phyloP scores from a whole-genome alignment of 768 basidiomycete genomes.

The Kwoniella botswanensis region DNA sequence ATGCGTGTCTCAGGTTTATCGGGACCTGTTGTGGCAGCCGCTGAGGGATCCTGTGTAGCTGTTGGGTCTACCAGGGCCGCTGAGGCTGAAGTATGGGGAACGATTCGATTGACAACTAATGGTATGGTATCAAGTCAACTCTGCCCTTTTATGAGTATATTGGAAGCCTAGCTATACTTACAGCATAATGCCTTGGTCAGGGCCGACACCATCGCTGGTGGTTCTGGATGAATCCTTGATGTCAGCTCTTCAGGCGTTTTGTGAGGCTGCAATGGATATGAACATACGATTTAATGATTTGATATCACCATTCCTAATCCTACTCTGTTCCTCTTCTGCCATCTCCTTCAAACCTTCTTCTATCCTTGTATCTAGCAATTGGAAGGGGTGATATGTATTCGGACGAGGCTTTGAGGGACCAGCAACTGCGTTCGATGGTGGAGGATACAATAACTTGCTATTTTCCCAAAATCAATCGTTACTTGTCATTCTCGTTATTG shows the following conservation, averaged over 20 bases:
- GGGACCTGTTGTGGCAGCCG: constrained; percentile 12
- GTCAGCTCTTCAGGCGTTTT: constrained; percentile 58
- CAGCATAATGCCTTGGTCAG: constrained; percentile 91
- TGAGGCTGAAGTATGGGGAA: constrained; percentile 47
- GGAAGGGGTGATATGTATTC: constrained; percentile 85
- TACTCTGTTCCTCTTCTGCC: constrained; percentile 61
- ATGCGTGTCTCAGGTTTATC: constrained; percentile 65
- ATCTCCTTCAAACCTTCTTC: constrained; percentile 68
- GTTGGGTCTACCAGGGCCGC: constrained; percentile 18
- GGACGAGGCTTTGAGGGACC: constrained; percentile 53
- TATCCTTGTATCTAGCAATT: constrained; percentile 72
- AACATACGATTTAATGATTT: constrained; percentile 60
- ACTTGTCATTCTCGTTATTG: too few relatives aligned
- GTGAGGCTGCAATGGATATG: too few relatives aligned
- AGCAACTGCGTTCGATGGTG: constrained; percentile 18
- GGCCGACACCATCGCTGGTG: constrained; percentile 76
- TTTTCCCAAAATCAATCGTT: neutral
- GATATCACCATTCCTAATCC: constrained; percentile 61
- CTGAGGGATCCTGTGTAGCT: constrained; percentile 10
- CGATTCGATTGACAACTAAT: constrained; percentile 71
- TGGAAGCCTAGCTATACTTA: constrained; percentile 57
- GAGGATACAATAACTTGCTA: constrained; percentile 78
- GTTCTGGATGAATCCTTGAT: constrained; percentile 58
- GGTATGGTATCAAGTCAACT: constrained; percentile 39
- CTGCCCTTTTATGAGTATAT: constrained; percentile 43